A percentile compares a stretch with the other conserved stretches of the same genome.
These are phyloP conservation scores for Mesotaenium endlicherianum DNA, from an alignment of 139 green algal species.

Conservation along the genomic window DNA sequence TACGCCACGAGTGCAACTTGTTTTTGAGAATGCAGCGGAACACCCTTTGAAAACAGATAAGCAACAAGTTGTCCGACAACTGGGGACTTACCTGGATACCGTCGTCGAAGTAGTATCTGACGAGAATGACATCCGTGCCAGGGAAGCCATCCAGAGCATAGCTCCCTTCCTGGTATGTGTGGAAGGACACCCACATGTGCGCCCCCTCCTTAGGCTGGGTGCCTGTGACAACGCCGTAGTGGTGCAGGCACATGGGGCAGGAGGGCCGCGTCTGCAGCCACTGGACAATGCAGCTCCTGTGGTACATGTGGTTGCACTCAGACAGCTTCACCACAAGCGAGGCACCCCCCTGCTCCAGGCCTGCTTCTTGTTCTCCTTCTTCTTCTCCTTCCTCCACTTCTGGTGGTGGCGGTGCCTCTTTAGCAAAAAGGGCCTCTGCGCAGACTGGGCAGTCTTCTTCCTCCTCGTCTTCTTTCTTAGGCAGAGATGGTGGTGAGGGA, in stretches of 20 bases:
- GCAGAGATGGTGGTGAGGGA: too few relatives aligned
- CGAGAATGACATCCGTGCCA: neutral
- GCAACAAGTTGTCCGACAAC: neutral
- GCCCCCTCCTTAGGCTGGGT: conserved; percentile 3
- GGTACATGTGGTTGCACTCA: conserved; percentile 8
- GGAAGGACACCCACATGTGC: neutral
- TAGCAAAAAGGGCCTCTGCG: too few relatives aligned
- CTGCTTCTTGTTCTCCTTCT: too few relatives aligned
- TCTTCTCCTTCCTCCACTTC: too few relatives aligned
- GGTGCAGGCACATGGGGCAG: neutral
- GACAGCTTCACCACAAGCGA: neutral
- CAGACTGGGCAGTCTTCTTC: too few relatives aligned
- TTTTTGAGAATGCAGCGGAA: neutral
- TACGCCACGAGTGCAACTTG: too few relatives aligned
- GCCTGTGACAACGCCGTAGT: conserved; percentile 4
- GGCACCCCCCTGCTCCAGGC: too few relatives aligned
- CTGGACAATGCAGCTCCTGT: neutral
- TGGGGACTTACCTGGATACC: neutral
- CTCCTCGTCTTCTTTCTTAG: too few relatives aligned
- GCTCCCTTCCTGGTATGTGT: neutral
- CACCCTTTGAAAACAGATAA: neutral
- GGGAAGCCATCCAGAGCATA: neutral
- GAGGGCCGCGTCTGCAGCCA: neutral
- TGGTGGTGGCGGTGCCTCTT: too few relatives aligned
- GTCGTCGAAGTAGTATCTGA: neutral